Evolutionary conservation across 345 rosid genomes (phyloP).

Genomic region (Hibiscus syriacus): DNA sequence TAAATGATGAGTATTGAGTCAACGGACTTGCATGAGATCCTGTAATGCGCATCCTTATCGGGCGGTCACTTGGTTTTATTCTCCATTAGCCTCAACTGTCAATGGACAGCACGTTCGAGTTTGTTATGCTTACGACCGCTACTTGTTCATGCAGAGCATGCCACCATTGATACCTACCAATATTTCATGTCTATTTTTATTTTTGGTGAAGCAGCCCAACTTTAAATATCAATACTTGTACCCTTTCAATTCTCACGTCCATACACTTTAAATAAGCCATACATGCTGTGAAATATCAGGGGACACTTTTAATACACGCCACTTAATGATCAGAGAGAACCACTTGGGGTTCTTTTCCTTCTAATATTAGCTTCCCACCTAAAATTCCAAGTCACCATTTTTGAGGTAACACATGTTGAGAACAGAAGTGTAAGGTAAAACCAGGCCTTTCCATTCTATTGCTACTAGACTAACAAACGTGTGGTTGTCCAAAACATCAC

Average conservation of each 20-base stretch:
- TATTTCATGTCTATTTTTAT: background rate
- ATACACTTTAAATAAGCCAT: too few species aligned
- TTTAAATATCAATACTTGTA: background rate
- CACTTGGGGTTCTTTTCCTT: background rate
- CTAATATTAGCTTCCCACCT: background rate
- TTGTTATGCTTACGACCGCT: background rate
- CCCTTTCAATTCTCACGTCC: too few species aligned
- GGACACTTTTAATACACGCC: too few species aligned
- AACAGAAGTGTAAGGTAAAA: constrained; percentile 3
- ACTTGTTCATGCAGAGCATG: background rate
- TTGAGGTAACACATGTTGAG: background rate
- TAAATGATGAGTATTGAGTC: background rate
- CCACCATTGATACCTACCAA: background rate
- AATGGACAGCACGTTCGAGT: background rate
- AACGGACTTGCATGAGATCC: background rate
- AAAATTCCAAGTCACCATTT: background rate
- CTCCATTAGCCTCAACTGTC: background rate
- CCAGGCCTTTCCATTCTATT: constrained; percentile 3
- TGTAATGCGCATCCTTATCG: background rate
- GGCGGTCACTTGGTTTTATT: background rate
- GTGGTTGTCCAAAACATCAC: constrained; percentile 16
- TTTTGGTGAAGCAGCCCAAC: background rate
- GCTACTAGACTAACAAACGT: background rate
- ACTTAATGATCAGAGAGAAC: too few species aligned
- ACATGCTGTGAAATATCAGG: too few species aligned